Conservation (phyloP, 768 basidiomycete genomes). For the Trametes cinnabarina region DNA sequence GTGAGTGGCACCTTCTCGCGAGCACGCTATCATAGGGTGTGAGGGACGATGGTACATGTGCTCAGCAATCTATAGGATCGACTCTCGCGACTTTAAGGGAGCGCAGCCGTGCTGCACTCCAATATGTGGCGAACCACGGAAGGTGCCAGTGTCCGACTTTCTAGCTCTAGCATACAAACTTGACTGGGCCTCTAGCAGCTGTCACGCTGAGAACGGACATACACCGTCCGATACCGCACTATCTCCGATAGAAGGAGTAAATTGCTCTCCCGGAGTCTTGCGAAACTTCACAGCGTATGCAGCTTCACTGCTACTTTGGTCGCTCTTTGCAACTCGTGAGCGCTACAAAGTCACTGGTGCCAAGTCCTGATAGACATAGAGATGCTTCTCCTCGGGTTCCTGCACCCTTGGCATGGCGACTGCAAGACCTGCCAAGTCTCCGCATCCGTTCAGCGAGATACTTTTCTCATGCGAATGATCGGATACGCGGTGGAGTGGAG, state of each 20-base stretch:
- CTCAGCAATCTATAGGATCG: too few species aligned
- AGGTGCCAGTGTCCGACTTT: too few species aligned
- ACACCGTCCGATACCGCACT: neutral
- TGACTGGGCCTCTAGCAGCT: too few species aligned
- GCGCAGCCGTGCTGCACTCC: too few species aligned
- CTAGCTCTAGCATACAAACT: too few species aligned
- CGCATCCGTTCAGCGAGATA: neutral
- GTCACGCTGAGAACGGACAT: neutral
- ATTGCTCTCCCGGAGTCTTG: neutral
- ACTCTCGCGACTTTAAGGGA: too few species aligned
- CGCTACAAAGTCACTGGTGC: neutral
- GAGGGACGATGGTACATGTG: too few species aligned
- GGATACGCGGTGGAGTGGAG: neutral
- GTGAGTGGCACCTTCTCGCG: too few species aligned
- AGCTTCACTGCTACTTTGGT: neutral
- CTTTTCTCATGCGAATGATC: neutral
- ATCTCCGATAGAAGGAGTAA: neutral
- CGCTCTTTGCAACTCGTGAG: neutral
- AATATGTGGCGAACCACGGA: too few species aligned
- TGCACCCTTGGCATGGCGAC: neutral
- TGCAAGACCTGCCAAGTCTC: neutral
- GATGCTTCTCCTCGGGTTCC: neutral
- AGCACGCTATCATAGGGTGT: too few species aligned
- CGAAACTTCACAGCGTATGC: neutral
- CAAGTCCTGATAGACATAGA: neutral